Conservation (phyloP, 164 flowering plant genomes). For the Macadamia integrifolia region DNA sequence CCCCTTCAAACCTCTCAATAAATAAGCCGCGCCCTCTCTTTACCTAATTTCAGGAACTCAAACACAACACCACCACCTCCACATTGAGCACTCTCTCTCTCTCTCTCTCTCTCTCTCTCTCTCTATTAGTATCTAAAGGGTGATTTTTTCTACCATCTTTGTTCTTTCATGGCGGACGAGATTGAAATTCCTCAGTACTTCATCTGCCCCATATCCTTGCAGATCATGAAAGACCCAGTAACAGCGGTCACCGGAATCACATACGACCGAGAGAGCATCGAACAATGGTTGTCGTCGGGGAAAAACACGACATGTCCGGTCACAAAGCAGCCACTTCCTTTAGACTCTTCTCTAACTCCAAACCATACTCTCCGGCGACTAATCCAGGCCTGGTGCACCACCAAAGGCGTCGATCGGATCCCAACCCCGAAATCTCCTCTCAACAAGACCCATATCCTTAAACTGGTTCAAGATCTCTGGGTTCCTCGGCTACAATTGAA, state of each 20-base stretch:
- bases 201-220: conserved; percentile 65
- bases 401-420: conserved; percentile 35
- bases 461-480: conserved; percentile 28
- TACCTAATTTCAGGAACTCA: too few relatives aligned
- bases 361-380: conserved; percentile 67
- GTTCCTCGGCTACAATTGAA: conserved; percentile 16
- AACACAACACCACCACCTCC: too few relatives aligned
- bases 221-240: conserved; percentile 77
- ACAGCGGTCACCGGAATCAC: conserved; percentile 57
- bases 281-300: conserved; percentile 40
- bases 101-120: too few relatives aligned
- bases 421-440: conserved; percentile 47
- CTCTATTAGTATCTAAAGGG: too few relatives aligned
- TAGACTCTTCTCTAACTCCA: conserved; percentile 46
- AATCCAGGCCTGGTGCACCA: conserved; percentile 60
- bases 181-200: conserved; percentile 53
- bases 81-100: background rate
- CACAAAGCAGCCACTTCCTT: conserved; percentile 43
- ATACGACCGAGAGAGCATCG: conserved; percentile 65
- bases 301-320: conserved; percentile 47
- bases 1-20: background rate
- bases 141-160: background rate
- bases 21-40: too few relatives aligned
- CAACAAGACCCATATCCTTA: conserved; percentile 21
- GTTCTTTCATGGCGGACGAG: conserved; percentile 23